These are phyloP conservation scores for Trichoderma virens DNA, from an alignment of 495 filamentous ascomycete genomes.

Conservation along the genomic window DNA sequence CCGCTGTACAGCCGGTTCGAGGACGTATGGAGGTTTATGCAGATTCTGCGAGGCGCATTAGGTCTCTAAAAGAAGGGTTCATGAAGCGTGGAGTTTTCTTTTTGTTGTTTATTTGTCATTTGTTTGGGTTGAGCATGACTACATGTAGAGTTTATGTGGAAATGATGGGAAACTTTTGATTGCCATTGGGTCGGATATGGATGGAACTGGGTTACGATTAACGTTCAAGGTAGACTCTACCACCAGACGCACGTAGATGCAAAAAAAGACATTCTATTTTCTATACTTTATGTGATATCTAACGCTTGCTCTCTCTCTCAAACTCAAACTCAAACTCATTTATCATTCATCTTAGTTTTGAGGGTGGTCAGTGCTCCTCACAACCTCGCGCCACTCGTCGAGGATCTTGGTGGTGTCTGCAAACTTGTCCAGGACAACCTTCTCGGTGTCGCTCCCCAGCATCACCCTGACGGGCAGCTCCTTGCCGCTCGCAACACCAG, in stretches of 20 bases:
- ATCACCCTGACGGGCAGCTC: constrained; percentile 26
- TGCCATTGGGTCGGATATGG: too few species aligned
- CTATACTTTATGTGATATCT: too few species aligned
- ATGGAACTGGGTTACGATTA: too few species aligned
- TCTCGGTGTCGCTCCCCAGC: constrained; percentile 27
- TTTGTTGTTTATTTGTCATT: too few species aligned
- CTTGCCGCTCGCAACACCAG: constrained; percentile 28
- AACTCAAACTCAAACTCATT: not conserved
- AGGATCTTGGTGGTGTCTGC: constrained; percentile 23
- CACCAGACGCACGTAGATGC: too few species aligned
- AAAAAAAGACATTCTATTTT: too few species aligned
- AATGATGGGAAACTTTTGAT: too few species aligned
- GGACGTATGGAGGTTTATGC: constrained; percentile 36
- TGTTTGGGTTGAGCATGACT: not conserved
- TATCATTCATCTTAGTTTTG: not conserved
- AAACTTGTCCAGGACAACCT: constrained; percentile 24
- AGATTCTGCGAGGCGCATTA: constrained; percentile 5
- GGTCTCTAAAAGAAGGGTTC: not conserved
- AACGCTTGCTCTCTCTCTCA: too few species aligned
- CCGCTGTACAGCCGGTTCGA: constrained; percentile 81
- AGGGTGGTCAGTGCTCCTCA: constrained; percentile 16
- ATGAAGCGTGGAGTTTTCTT: not conserved
- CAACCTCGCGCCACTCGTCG: constrained; percentile 29
- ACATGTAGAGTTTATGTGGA: not conserved
- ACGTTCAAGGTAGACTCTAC: too few species aligned